A percentile compares a stretch with the other conserved stretches of the same genome.
Conservation (phyloP, 106 monocot genomes). For the Gastrodia elata region DNA sequence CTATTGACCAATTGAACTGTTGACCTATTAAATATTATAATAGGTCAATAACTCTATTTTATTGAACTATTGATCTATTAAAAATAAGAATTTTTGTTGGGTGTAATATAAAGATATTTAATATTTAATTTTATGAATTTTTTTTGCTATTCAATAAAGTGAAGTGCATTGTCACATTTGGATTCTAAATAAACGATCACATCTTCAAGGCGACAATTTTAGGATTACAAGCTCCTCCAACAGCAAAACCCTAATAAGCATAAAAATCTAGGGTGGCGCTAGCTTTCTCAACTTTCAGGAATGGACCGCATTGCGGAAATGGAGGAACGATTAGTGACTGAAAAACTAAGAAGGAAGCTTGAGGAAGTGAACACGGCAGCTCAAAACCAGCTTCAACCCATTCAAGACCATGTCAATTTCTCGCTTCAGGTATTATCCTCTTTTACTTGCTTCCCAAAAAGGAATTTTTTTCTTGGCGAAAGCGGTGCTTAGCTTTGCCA, state of each 20-base stretch:
- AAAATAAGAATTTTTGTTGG: too few relatives aligned
- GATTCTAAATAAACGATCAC: too few relatives aligned
- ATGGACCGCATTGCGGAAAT: conserved; percentile 62
- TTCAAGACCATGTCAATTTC: conserved; percentile 84
- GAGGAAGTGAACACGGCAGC: conserved; percentile 59
- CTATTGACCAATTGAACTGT: too few relatives aligned
- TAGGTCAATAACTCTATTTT: too few relatives aligned
- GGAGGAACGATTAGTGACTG: conserved; percentile 53
- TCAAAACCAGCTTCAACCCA: conserved; percentile 42
- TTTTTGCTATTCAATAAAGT: too few relatives aligned
- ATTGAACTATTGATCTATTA: too few relatives aligned
- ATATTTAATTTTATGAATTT: too few relatives aligned
- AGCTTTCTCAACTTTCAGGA: not conserved
- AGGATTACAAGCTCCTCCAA: not conserved
- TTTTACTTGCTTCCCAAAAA: not conserved
- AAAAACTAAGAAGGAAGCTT: conserved; percentile 50
- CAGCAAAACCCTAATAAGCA: not conserved
- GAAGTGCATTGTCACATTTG: too few relatives aligned
- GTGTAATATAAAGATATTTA: too few relatives aligned
- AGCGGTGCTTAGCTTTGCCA: not conserved
- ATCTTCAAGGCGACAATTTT: too few relatives aligned
- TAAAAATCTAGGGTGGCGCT: not conserved
- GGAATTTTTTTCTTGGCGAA: not conserved
- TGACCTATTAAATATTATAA: too few relatives aligned
- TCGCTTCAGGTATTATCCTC: conserved; percentile 41